Evolutionary conservation across 73 alveolate species (phyloP).

Genomic region (Paramecium primaurelia): DNA sequence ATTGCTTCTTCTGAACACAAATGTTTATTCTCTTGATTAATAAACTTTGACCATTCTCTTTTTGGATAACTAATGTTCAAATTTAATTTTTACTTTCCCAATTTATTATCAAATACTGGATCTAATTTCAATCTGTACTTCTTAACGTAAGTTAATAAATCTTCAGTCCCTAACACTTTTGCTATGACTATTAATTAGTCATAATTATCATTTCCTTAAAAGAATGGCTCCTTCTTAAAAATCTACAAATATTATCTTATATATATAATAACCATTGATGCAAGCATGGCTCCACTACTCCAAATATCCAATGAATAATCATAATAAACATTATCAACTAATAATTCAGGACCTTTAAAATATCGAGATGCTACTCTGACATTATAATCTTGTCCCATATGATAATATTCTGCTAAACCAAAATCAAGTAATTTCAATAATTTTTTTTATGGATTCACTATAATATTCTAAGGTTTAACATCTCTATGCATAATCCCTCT

Average conservation of each 20-base stretch:
- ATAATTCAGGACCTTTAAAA: constrained; percentile 96
- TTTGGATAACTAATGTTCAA: constrained; percentile 29
- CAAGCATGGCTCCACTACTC: constrained; percentile 92
- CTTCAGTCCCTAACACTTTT: constrained; percentile 93
- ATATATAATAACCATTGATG: constrained; percentile 71
- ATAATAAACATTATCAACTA: constrained; percentile 81
- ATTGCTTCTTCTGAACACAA: constrained; percentile 89
- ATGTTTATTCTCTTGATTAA: constrained; percentile 85
- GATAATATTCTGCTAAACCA: constrained; percentile 98
- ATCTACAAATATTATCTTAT: constrained; percentile 33
- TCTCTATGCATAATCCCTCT: constrained; percentile 97
- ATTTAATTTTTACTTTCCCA: not conserved
- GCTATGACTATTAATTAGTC: constrained; percentile 96
- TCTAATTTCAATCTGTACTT: constrained; percentile 67
- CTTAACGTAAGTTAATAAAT: constrained; percentile 60
- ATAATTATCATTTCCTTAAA: constrained; percentile 96
- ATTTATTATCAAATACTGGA: constrained; percentile 63
- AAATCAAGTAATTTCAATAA: constrained; percentile 92
- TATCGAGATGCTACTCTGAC: constrained; percentile 96
- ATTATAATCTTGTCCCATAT: constrained; percentile 90
- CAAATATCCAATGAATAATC: constrained; percentile 92
- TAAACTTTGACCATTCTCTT: constrained; percentile 66
- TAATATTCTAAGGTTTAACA: constrained; percentile 95
- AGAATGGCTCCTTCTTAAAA: constrained; percentile 96
- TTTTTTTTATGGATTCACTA: constrained; percentile 90